phyloP scores from a whole-genome alignment of 306 rosid genomes.

The Clitoria ternatea region DNA sequence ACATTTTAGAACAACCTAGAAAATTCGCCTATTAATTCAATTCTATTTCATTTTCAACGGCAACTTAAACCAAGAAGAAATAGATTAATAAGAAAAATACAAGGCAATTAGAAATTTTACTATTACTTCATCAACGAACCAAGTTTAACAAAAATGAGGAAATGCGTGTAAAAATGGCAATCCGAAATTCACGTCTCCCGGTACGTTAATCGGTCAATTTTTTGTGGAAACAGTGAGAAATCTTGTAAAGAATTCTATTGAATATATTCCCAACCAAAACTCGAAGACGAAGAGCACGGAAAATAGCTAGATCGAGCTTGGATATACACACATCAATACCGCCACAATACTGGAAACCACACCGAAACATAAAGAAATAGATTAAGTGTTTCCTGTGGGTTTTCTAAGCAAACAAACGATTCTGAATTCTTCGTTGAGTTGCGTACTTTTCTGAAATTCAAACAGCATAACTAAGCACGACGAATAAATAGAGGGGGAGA shows the following conservation, averaged over 20 bases:
- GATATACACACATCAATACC: neutral
- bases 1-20: neutral
- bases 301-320: neutral
- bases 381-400: neutral
- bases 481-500: constrained; percentile 12
- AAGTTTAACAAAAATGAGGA: neutral
- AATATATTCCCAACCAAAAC: neutral
- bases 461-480: neutral
- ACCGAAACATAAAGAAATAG: neutral
- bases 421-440: neutral
- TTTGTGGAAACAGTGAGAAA: neutral
- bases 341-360: neutral
- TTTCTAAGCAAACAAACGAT: neutral
- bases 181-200: neutral
- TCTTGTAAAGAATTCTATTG: neutral
- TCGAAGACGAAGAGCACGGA: neutral
- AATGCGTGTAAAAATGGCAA: neutral
- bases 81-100: neutral
- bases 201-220: neutral
- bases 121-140: neutral
- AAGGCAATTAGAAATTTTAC: neutral
- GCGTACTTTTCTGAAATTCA: neutral
- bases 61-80: neutral
- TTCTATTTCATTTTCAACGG: neutral
- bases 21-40: neutral